Evolutionary conservation across 331 rosid genomes (phyloP).

Genomic region (Quercus lobata): DNA sequence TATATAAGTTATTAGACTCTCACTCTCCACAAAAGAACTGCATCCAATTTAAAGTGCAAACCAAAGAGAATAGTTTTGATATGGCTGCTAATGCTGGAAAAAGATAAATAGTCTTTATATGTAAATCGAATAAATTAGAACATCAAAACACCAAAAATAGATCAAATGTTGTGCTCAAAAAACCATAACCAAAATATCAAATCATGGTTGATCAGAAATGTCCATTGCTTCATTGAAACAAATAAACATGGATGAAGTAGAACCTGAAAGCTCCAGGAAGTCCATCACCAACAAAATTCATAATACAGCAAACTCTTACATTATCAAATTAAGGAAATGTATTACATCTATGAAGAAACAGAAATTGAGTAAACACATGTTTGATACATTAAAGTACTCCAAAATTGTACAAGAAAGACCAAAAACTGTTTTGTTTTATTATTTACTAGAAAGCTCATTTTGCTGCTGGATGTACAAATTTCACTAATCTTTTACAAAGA

Average conservation of each 20-base stretch:
- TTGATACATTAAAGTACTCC: not conserved
- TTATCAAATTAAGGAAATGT: not conserved
- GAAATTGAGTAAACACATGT: not conserved
- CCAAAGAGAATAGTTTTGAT: too few species aligned
- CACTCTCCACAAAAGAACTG: too few species aligned
- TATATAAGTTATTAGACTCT: too few species aligned
- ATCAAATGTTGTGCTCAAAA: not conserved
- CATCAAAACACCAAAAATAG: not conserved
- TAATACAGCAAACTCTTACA: not conserved
- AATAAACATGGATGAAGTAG: not conserved
- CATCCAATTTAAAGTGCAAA: too few species aligned
- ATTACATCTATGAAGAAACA: not conserved
- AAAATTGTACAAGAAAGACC: not conserved
- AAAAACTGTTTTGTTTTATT: not conserved
- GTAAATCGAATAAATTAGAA: not conserved
- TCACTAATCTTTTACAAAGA: slow-evolving; percentile 18
- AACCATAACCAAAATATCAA: not conserved
- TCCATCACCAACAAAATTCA: too few species aligned
- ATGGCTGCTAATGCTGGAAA: not conserved
- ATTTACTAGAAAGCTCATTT: slow-evolving; percentile 17
- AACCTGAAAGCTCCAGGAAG: not conserved
- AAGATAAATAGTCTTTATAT: not conserved
- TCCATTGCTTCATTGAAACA: not conserved
- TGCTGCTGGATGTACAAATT: slow-evolving; percentile 21
- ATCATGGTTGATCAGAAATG: not conserved